phyloP scores from a whole-genome alignment of 257 asterid species.

The Cinchona pubescens region DNA sequence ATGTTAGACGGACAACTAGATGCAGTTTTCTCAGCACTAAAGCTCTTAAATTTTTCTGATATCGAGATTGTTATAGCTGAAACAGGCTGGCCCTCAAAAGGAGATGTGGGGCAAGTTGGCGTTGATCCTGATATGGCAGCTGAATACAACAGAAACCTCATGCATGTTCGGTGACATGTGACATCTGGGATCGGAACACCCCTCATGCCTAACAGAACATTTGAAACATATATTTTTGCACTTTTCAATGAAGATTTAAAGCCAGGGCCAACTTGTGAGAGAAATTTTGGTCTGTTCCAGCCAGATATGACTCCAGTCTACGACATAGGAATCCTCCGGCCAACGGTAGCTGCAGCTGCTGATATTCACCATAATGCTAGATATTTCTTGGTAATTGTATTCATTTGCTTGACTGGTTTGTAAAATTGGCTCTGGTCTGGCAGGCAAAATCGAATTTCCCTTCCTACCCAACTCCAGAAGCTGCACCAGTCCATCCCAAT shows the following conservation, averaged over 20 bases:
- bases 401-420: slow-evolving; percentile 33
- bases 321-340: slow-evolving; percentile 49
- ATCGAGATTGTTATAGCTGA: slow-evolving; percentile 46
- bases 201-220: slow-evolving; percentile 42
- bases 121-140: slow-evolving; percentile 38
- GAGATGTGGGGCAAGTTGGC: slow-evolving; percentile 41
- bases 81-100: slow-evolving; percentile 56
- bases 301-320: slow-evolving; percentile 48
- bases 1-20: slow-evolving; percentile 50
- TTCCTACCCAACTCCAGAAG: slow-evolving; percentile 10
- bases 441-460: slow-evolving; percentile 42
- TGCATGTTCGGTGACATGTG: slow-evolving; percentile 39
- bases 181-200: slow-evolving; percentile 46
- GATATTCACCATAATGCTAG: slow-evolving; percentile 15
- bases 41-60: slow-evolving; percentile 31
- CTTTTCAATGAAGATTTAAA: slow-evolving; percentile 63
- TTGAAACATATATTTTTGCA: slow-evolving; percentile 46
- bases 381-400: slow-evolving; percentile 27
- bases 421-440: slow-evolving; percentile 36
- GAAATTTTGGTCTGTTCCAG: slow-evolving; percentile 61
- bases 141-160: slow-evolving; percentile 39
- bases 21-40: slow-evolving; percentile 41
- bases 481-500: slow-evolving; percentile 19
- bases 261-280: slow-evolving; percentile 65
- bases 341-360: slow-evolving; percentile 26